These are phyloP conservation scores for Verruconis gallopava DNA, from an alignment of 2,329 filamentous ascomycete species.

Conservation along the genomic window DNA sequence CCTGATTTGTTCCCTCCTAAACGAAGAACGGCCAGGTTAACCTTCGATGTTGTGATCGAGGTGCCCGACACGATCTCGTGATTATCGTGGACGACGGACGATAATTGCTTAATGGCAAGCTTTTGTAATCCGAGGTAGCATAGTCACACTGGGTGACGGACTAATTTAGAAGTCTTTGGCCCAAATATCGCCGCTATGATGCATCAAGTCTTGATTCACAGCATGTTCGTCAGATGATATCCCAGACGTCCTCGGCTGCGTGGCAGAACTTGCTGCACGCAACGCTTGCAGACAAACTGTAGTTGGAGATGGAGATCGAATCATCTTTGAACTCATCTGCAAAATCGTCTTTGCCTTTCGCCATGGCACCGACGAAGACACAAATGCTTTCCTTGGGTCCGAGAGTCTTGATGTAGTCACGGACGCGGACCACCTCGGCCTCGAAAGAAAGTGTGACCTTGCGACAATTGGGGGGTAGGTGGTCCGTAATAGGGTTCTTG, in stretches of 20 bases:
- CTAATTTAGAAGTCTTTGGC: background rate
- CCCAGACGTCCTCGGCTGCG: slow-evolving; percentile 92
- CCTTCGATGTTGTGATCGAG: slow-evolving; percentile 9
- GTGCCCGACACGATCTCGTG: slow-evolving; percentile 2
- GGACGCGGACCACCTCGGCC: slow-evolving; percentile 69
- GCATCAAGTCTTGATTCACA: background rate
- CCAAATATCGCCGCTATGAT: background rate
- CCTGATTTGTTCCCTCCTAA: slow-evolving; percentile 1
- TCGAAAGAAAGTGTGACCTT: slow-evolving; percentile 97
- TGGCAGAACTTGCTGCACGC: slow-evolving; percentile 99
- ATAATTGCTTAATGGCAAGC: background rate
- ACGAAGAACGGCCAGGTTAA: slow-evolving; percentile 7
- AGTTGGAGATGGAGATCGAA: slow-evolving; percentile 97
- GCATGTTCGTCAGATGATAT: slow-evolving; percentile 54
- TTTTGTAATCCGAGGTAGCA: background rate
- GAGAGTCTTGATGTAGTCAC: slow-evolving; percentile 76
- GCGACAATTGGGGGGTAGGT: slow-evolving; percentile 90
- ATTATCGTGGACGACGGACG: slow-evolving; percentile 2
- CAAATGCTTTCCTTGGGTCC: slow-evolving; percentile 82
- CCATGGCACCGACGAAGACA: slow-evolving; percentile 97
- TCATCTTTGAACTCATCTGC: slow-evolving; percentile 91
- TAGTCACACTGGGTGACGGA: background rate
- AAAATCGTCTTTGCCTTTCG: slow-evolving; percentile 90
- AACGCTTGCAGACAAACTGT: slow-evolving; percentile 90
- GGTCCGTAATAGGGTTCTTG: slow-evolving; percentile 94